phyloP scores from a whole-genome alignment of 192 early-diverging fungal species.

The Coemansia sp. region DNA sequence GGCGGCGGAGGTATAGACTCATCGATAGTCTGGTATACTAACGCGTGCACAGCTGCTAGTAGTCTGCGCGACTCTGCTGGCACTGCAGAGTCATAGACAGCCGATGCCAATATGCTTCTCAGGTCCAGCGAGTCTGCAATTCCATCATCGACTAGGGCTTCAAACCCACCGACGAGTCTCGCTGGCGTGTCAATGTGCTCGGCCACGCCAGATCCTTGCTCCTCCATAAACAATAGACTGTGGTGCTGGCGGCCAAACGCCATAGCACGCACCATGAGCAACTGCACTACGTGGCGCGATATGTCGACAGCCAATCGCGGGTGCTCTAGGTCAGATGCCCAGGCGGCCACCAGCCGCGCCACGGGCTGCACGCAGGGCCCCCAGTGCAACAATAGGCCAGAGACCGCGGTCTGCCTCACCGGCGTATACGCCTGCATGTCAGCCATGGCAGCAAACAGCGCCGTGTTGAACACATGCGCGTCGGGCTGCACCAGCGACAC shows the following conservation, averaged over 20 bases:
- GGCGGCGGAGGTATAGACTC: constrained; percentile 38
- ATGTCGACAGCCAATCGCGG: constrained; percentile 19
- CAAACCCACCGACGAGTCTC: constrained; percentile 50
- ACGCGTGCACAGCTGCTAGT: constrained; percentile 30
- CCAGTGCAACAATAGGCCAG: constrained; percentile 75
- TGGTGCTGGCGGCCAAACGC: constrained; percentile 47
- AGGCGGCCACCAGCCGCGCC: constrained; percentile 27
- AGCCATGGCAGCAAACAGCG: constrained; percentile 74
- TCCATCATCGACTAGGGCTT: constrained; percentile 41
- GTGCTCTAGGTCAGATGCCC: constrained; percentile 20
- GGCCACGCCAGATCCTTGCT: constrained; percentile 25
- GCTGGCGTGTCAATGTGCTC: constrained; percentile 55
- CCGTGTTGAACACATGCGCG: constrained; percentile 72
- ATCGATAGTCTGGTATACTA: constrained; percentile 50
- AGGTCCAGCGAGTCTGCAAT: constrained; percentile 34
- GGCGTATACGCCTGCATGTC: constrained; percentile 70
- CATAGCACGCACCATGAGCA: constrained; percentile 45
- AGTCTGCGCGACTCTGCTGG: constrained; percentile 20
- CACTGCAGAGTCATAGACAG: constrained; percentile 38
- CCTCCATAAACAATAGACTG: constrained; percentile 49
- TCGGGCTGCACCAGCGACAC: constrained; percentile 64
- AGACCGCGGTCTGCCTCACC: constrained; percentile 76
- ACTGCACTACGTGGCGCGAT: constrained; percentile 16
- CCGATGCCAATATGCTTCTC: constrained; percentile 27
- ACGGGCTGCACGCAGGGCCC: constrained; percentile 35